Evolutionary conservation across 768 basidiomycete genomes (phyloP).

Genomic region (Piloderma croceum): DNA sequence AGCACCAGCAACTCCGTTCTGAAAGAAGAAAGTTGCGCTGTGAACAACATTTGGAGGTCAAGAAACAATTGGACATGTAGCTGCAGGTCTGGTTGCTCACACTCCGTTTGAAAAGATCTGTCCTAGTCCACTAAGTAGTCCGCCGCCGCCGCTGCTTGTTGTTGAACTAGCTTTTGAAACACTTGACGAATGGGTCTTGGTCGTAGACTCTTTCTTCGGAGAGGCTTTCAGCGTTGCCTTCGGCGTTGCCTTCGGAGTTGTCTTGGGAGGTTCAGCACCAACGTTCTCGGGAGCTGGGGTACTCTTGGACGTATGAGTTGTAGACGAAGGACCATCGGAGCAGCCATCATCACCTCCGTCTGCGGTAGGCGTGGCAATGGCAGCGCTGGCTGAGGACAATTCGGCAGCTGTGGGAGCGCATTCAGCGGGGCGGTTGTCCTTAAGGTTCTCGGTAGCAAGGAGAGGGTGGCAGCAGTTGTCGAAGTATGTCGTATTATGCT

Average conservation of each 20-base stretch:
- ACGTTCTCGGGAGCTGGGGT: slow-evolving; percentile 15
- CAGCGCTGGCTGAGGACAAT: slow-evolving; percentile 20
- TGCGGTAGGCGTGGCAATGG: slow-evolving; percentile 23
- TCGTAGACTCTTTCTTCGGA: slow-evolving; percentile 9
- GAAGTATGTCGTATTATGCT: slow-evolving; percentile 43
- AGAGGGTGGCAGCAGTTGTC: slow-evolving; percentile 64
- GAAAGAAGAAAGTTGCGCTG: slow-evolving; percentile 65
- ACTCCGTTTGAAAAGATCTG: slow-evolving; percentile 33
- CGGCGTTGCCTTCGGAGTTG: slow-evolving; percentile 18
- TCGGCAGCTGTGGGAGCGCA: slow-evolving; percentile 42
- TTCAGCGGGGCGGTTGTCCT: slow-evolving; percentile 39
- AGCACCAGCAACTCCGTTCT: slow-evolving; percentile 69
- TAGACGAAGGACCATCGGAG: slow-evolving; percentile 21
- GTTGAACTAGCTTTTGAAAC: slow-evolving; percentile 1
- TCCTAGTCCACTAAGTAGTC: slow-evolving; percentile 3
- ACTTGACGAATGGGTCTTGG: slow-evolving; percentile 7
- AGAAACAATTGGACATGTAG: neutral
- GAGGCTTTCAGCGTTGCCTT: slow-evolving; percentile 10
- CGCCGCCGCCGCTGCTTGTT: slow-evolving; percentile 17
- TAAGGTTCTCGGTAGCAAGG: slow-evolving; percentile 48
- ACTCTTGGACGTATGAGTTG: slow-evolving; percentile 23
- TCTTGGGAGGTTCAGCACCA: slow-evolving; percentile 7
- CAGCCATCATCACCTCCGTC: slow-evolving; percentile 31
- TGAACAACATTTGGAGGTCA: slow-evolving; percentile 1
- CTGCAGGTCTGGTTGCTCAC: slow-evolving; percentile 27